These are phyloP conservation scores for Phylloporus rhodoxanthus DNA, from an alignment of 768 basidiomycete genomes.

Conservation along the genomic window DNA sequence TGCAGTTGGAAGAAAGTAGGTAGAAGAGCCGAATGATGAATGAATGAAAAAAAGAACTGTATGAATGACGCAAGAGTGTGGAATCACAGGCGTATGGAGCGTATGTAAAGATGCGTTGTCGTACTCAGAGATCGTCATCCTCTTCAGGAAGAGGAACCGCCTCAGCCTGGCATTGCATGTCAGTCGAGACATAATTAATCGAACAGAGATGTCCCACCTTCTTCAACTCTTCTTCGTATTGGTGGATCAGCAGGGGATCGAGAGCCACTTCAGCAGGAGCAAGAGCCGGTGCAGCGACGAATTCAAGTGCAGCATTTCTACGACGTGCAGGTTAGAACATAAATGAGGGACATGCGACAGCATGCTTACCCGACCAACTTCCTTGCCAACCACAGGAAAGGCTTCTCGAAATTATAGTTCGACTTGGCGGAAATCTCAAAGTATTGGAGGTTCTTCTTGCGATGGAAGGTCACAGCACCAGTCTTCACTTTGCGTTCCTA, in stretches of 20 bases:
- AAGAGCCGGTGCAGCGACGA: conserved; percentile 94
- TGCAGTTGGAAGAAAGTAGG: conserved; percentile 22
- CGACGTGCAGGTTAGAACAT: not conserved
- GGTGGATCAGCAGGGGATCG: conserved; percentile 68
- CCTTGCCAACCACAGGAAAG: conserved; percentile 98
- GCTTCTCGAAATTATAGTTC: conserved; percentile 99
- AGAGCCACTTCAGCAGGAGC: conserved; percentile 89
- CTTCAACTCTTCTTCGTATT: conserved; percentile 75
- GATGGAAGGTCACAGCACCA: conserved; percentile 96
- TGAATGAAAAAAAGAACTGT: conserved; percentile 10
- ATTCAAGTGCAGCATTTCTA: conserved; percentile 84
- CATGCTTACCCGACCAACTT: conserved; percentile 88
- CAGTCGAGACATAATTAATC: not conserved
- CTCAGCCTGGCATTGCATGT: conserved; percentile 56
- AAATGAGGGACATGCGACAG: not conserved
- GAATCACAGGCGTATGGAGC: conserved; percentile 18
- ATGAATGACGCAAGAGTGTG: conserved; percentile 19
- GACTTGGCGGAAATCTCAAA: conserved; percentile 99
- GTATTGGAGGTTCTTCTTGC: conserved; percentile 99
- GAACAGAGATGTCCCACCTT: conserved; percentile 37
- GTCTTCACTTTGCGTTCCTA: conserved; percentile 99
- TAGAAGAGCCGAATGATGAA: conserved; percentile 15
- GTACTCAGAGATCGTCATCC: conserved; percentile 73
- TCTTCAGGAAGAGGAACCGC: conserved; percentile 95
- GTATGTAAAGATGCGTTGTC: conserved; percentile 14